Base-by-base conservation (phyloP, 345 rosid species). In the Reutealis trisperma region DNA sequence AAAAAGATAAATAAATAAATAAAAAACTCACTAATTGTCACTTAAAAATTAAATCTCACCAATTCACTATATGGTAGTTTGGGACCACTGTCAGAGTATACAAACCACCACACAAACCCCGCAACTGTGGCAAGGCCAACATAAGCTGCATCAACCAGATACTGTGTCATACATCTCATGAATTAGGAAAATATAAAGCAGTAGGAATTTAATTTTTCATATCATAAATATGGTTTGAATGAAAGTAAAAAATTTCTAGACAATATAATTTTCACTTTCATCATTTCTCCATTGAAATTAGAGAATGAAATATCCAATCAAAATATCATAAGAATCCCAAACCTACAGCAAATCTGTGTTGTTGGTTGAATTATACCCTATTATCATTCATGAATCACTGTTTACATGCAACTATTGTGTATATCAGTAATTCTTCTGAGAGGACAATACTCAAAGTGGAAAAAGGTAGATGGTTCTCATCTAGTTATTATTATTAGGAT, bases 91-190 rank as follows among this genome's bases (percentile, higher is more conserved):
- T 90, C 95, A 25, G 96, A 86, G 86, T 96, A 94, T 65, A 90
- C 78, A 79, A 89, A 96, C 99, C 99, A 96, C 99, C 99, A 96
- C 75, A 96, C 81, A 75, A 96, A 96, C 79, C 99, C 99, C 41
- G 93, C 97, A 84, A 96, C 97, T 42, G 99, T 96, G 67, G 99
- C 99, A 80, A 96, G 90, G 73, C 99, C 99, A 57, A 96, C 99
- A 87, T 96, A 96, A 81, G 93, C 98, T 96, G 91, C 89, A 87
- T 47, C 78, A 69, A 77, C 70, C 41, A 76, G 58, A 71, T 47
- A 68, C n/a, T 6, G 67, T 12, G 59, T 63, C 65, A 76, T 37
- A 66, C 18, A 72, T 25, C 37, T 59, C 45, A 1, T 0, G 57
- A 62, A 61, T 62, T 62, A 12, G 47, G 32, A 9, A 6, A 27